Percentiles rank a stretch among this genome's conserved stretches.
Evolutionary conservation across 2,329 filamentous ascomycete species (phyloP).

Genomic region (Orbilia oligospora): DNA sequence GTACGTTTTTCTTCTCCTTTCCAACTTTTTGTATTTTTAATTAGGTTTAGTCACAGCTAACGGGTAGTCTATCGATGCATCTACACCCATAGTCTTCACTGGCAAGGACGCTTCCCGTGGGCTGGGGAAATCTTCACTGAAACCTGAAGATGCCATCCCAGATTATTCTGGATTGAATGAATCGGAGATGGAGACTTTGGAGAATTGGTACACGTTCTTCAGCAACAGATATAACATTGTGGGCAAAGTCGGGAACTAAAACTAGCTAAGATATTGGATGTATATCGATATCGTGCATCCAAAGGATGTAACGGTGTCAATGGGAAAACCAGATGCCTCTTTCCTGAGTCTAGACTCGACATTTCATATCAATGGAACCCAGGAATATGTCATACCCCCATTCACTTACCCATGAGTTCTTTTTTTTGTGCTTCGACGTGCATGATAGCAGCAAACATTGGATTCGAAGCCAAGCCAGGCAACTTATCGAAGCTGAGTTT

Average conservation of each 20-base stretch:
- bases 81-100: constrained; percentile 87
- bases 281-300: not conserved
- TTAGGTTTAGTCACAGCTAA: constrained; percentile 19
- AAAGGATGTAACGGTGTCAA: not conserved
- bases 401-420: not conserved
- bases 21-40: not conserved
- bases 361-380: not conserved
- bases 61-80: not conserved
- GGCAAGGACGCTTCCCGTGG: constrained; percentile 97
- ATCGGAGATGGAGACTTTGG: constrained; percentile 85
- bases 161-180: constrained; percentile 88
- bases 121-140: constrained; percentile 86
- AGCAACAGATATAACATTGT: constrained; percentile 96
- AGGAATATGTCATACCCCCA: not conserved
- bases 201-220: constrained; percentile 96
- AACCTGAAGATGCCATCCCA: constrained; percentile 83
- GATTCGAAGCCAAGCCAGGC: not conserved
- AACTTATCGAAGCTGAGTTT: not conserved
- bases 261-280: not conserved
- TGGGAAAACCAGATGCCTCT: not conserved
- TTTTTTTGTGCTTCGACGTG: not conserved
- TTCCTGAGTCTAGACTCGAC: not conserved
- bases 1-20: constrained; percentile 70
- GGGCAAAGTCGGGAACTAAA: constrained; percentile 68
- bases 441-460: constrained; percentile 1